These are phyloP conservation scores for Eucalyptus marginata DNA, from an alignment of 345 rosid genomes.

Conservation along the genomic window DNA sequence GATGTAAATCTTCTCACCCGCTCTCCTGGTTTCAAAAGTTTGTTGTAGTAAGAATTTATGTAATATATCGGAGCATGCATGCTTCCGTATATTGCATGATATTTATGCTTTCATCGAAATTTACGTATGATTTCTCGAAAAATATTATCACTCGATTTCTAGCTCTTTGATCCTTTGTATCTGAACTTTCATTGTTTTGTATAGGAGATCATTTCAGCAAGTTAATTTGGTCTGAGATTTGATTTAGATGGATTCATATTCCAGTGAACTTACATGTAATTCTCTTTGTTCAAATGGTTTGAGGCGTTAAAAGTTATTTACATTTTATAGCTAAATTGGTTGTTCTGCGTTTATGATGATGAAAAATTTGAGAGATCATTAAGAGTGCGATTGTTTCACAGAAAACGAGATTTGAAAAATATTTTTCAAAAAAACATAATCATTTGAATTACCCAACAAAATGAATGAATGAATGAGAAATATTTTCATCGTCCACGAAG, in stretches of 20 bases:
- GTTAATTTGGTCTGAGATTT: not conserved
- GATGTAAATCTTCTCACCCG: not conserved
- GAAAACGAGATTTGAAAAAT: not conserved
- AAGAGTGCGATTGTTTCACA: rapidly evolving
- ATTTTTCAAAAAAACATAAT: not conserved
- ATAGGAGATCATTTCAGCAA: not conserved
- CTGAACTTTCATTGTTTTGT: not conserved
- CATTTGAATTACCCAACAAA: not conserved
- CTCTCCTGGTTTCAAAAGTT: not conserved
- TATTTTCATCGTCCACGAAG: rapidly evolving
- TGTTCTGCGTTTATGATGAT: not conserved
- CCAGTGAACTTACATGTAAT: not conserved
- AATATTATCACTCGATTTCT: too few species aligned
- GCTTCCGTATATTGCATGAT: not conserved
- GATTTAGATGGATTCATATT: not conserved
- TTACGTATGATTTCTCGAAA: not conserved
- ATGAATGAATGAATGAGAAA: not conserved
- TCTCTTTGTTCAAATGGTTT: not conserved
- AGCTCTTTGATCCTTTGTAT: rapidly evolving
- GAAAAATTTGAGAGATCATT: not conserved
- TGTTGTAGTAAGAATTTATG: not conserved
- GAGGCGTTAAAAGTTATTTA: not conserved
- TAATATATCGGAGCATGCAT: not conserved
- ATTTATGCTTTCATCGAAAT: not conserved
- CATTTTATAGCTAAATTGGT: not conserved